Evolutionary conservation across 805 yeast genomes (phyloP).

Genomic region (Sugiyamaella lignohabitans): DNA sequence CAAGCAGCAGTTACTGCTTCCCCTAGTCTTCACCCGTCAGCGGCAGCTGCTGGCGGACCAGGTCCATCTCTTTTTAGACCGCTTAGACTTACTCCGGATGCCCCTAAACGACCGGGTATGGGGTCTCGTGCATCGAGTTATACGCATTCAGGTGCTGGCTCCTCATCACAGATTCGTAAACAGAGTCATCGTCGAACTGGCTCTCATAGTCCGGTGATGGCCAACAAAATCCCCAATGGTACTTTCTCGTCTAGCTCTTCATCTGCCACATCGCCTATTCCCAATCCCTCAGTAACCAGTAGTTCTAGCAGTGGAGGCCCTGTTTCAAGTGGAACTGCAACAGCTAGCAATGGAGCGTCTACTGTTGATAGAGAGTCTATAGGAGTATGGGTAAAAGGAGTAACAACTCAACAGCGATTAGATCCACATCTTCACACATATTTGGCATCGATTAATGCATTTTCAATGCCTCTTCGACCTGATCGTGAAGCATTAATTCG

Average conservation of each 20-base stretch:
- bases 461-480: conserved; percentile 31
- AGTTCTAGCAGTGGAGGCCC: too few relatives aligned
- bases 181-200: conserved; percentile 11
- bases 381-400: conserved; percentile 34
- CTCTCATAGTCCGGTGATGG: conserved; percentile 17
- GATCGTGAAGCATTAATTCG: conserved; percentile 33
- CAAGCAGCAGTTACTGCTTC: background rate
- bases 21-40: background rate
- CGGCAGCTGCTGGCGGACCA: too few relatives aligned
- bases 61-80: background rate
- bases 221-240: conserved; percentile 1
- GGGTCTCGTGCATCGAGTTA: background rate
- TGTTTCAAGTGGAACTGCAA: too few relatives aligned
- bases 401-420: conserved; percentile 24
- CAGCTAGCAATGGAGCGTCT: too few relatives aligned
- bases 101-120: conserved; percentile 1
- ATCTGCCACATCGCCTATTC: background rate
- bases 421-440: conserved; percentile 30
- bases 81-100: background rate
- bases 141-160: background rate
- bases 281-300: too few relatives aligned
- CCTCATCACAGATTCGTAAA: conserved; percentile 5
- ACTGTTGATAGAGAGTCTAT: conserved; percentile 17
- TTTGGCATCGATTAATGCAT: conserved; percentile 35
- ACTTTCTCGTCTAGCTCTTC: background rate